Evolutionary conservation across 176 grass and related monocot species (phyloP).

Genomic region (Saccharum spontaneum): DNA sequence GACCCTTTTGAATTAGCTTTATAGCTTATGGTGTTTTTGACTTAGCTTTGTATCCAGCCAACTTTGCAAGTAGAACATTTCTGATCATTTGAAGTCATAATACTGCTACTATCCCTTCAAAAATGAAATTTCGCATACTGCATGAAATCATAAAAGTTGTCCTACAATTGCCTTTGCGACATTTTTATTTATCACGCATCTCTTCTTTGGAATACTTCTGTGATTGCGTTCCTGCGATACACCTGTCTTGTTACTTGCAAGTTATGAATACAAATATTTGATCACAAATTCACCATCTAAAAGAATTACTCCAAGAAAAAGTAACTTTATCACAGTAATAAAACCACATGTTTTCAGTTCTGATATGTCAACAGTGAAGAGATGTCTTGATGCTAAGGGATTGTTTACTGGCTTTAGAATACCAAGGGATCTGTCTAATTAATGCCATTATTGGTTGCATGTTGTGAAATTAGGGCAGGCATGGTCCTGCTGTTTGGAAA

Average conservation of each 20-base stretch:
- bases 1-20: not conserved
- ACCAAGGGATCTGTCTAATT: not conserved
- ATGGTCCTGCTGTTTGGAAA: not conserved
- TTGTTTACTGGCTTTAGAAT: not conserved
- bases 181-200: not conserved
- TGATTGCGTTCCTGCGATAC: not conserved
- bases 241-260: constrained; percentile 12
- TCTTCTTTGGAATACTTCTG: not conserved
- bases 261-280: not conserved
- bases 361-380: not conserved
- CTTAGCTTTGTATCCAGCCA: not conserved
- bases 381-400: not conserved
- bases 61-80: constrained; percentile 15
- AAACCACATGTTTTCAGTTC: not conserved
- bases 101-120: not conserved
- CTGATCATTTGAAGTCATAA: not conserved
- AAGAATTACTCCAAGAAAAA: not conserved
- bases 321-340: not conserved
- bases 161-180: not conserved
- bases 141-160: not conserved
- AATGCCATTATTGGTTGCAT: not conserved
- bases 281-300: not conserved
- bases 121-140: constrained; percentile 23
- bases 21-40: constrained; percentile 12
- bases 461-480: not conserved